Evolutionary conservation across 2,329 filamentous ascomycete genomes (phyloP), one percentile per base, ranked within the genome.

Genomic region (Cercospora sp.): DNA sequence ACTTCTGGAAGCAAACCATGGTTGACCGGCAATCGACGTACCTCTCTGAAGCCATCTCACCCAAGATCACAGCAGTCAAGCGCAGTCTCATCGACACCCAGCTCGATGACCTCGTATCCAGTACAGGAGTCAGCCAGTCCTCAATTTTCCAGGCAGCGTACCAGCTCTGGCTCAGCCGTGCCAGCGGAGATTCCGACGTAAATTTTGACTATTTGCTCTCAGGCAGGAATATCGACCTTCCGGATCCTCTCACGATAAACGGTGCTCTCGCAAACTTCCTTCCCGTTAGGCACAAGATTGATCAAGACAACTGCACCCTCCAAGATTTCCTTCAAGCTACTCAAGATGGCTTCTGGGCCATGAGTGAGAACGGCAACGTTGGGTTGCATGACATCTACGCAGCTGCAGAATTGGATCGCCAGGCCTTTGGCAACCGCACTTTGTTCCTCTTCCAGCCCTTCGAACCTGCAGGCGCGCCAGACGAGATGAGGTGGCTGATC

Each of bases 361-460:
- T 43, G 37, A 43, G 37, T n/a, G 37, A 43, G 37, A 43, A 43
- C 7, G 37, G 37, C 16, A 43, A 43, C 7, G 37, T 43, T 6
- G 37, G 37, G 0, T 43, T 43, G 37, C 37, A 43, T n/a, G 37
- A 43, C 8, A 43, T 43, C 8, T 43, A 43, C 16, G 16, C 37
- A 16, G 37, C 37, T 8, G 37, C 37, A 9, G 37, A 18, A 18
- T 18, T 59, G n/a, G 57, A 59, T 18, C 21, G 57, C 21, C 21
- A 59, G n/a, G 57, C 1, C 5, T 26, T 59, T 34, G 57, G 57
- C 21, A 59, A 59, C 8, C 57, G 57, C 21, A 59, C 57, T 26
- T 59, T 59, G 57, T 59, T 59, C 34, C 57, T 59, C 34, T 59
- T 59, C 28, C 57, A 59, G 57, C 57, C 57, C 4, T 59, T 59